Base-by-base conservation (phyloP, 2,329 filamentous ascomycete species). In the Hypoxylon sp. region DNA sequence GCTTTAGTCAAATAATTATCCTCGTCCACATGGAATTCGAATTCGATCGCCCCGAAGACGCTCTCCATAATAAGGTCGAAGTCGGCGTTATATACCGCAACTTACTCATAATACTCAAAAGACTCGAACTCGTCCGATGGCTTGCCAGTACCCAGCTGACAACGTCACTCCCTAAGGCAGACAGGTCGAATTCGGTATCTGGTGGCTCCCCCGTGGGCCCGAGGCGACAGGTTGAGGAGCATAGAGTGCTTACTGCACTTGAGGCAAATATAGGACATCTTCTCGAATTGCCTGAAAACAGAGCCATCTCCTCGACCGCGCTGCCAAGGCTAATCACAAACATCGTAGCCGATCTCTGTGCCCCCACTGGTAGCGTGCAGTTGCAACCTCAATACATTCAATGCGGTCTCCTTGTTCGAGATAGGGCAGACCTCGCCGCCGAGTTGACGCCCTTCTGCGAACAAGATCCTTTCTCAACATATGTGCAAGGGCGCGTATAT, bases 21-120 rank as follows among this genome's bases (percentile, higher is more conserved):
- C 85, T 97, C 14, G 87, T 96, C 8, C 94, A 98, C 79, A 91
- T 98, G 85, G 92, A 96, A 78, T 91, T 90, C 42, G 93, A 96
- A 76, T 88, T 93, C 59, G 92, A 95, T 64, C 88, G 90, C 71
- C 89, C 91, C 46, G 90, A 93, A 44, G 88, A 92, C 14, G 88
- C 88, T 1, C 83, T 90, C 35, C 86, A 88, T 71, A 81, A 85
- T 42, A 81, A 85, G 20, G 82, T 92, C 7, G 88, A 91, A 30
- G 91, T 96, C 65, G 89, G 91, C 55, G 82, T 84, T 1, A 88
- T 95, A 37, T 95, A 92, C 80, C 82, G 89, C 75, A 85, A 88
- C 51, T 85, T 98, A 5, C 84, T 96, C 35, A 83, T 85, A n/a
- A 86, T 91, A 62, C 85, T 99, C 17, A 88, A 87, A 71, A 88